Evolutionary conservation across 805 yeast species (phyloP).

Genomic region (Wickerhamia fluorescens): DNA sequence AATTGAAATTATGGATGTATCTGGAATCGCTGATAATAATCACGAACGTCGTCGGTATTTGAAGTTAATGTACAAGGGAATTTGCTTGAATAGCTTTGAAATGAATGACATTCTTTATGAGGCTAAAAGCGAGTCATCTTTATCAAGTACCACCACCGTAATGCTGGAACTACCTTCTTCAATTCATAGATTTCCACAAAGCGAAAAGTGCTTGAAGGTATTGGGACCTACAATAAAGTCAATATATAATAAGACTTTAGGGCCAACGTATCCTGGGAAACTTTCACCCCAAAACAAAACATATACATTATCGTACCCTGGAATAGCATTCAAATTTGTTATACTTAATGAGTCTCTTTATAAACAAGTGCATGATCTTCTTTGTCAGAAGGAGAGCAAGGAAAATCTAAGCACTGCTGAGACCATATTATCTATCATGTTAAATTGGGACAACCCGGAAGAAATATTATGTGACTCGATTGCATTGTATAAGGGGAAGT

Average conservation of each 20-base stretch:
- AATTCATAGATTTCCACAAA: too few relatives aligned
- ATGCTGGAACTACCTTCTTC: neutral
- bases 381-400: conserved; percentile 1
- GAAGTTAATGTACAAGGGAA: conserved; percentile 26
- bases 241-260: conserved; percentile 50
- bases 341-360: conserved; percentile 13
- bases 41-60: too few relatives aligned
- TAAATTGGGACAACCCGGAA: conserved; percentile 24
- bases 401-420: conserved; percentile 11
- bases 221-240: conserved; percentile 24
- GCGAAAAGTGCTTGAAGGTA: too few relatives aligned
- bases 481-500: conserved; percentile 33
- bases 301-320: conserved; percentile 49
- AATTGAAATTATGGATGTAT: conserved; percentile 7
- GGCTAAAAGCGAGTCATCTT: conserved; percentile 1
- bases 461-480: conserved; percentile 34
- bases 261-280: conserved; percentile 56
- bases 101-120: conserved; percentile 3
- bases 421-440: conserved; percentile 18
- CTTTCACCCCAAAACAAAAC: conserved; percentile 14
- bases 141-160: conserved; percentile 2
- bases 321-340: conserved; percentile 45
- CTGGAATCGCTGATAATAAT: too few relatives aligned
- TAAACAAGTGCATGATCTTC: neutral
- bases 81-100: conserved; percentile 21